These are phyloP conservation scores for Trypanosoma scelopori DNA, from an alignment of 208 protist genomes.

Conservation along the genomic window DNA sequence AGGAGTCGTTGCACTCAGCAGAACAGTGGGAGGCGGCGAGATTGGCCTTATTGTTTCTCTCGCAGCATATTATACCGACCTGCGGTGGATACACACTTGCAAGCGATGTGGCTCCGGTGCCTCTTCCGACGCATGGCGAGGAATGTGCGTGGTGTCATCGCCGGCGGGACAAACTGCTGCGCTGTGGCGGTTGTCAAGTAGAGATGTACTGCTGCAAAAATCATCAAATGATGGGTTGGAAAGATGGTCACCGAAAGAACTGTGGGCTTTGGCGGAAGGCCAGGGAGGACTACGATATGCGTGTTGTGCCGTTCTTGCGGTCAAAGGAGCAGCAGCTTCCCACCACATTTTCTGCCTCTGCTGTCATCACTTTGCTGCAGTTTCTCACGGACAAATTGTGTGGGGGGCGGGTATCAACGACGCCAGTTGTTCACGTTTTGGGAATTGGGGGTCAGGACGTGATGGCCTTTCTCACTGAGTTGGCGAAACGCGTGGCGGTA, in stretches of 20 bases:
- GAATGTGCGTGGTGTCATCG: conserved; percentile 72
- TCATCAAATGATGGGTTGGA: conserved; percentile 82
- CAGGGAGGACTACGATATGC: conserved; percentile 42
- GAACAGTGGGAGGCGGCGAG: conserved; percentile 41
- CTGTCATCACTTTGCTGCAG: conserved; percentile 23
- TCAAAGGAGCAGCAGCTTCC: conserved; percentile 6
- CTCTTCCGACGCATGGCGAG: conserved; percentile 15
- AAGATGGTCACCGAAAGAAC: conserved; percentile 45
- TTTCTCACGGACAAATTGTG: conserved; percentile 15
- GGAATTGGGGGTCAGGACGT: conserved; percentile 25
- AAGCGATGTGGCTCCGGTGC: conserved; percentile 20
- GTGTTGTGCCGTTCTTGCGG: conserved; percentile 32
- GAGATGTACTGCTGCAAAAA: conserved; percentile 77
- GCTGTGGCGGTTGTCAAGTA: conserved; percentile 68
- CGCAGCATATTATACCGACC: conserved; percentile 29
- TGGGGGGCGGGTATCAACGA: conserved; percentile 25
- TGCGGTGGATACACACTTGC: conserved; percentile 25
- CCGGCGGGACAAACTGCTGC: conserved; percentile 52
- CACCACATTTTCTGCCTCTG: conserved; percentile 11
- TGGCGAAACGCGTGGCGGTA: background rate
- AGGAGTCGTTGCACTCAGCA: conserved; percentile 30
- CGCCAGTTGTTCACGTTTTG: conserved; percentile 42
- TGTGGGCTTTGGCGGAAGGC: conserved; percentile 59
- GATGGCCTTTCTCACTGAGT: conserved; percentile 13
- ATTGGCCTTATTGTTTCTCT: conserved; percentile 44